Evolutionary conservation across 2,329 filamentous ascomycete genomes (phyloP).

Genomic region (Teratosphaeria destructans): DNA sequence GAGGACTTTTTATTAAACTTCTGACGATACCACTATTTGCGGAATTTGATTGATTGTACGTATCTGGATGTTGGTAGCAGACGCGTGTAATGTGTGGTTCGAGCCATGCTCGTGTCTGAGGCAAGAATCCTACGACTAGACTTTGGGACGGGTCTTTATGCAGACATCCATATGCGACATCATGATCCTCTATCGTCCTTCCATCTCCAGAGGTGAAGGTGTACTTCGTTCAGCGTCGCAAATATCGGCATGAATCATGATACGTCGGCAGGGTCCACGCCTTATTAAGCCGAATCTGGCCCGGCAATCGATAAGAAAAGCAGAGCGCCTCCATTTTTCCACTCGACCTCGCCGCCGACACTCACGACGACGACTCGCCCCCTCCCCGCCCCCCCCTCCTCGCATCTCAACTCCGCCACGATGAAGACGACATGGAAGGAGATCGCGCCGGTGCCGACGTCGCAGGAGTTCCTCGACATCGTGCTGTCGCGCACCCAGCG

Average conservation of each 20-base stretch:
- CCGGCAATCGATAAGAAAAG: neutral
- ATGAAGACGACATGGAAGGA: constrained; percentile 55
- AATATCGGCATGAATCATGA: too few species aligned
- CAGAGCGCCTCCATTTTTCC: neutral
- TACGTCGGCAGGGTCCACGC: neutral
- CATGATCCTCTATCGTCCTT: too few species aligned
- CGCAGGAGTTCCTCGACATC: constrained; percentile 95
- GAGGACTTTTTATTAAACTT: neutral
- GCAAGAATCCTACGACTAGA: too few species aligned
- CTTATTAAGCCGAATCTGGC: neutral
- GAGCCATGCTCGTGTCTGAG: too few species aligned
- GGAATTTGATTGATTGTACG: neutral
- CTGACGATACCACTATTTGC: neutral
- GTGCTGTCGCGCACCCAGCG: constrained; percentile 89
- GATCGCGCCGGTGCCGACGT: constrained; percentile 52
- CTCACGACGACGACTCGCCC: neutral
- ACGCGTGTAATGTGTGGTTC: too few species aligned
- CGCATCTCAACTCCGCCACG: constrained; percentile 5
- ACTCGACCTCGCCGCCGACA: neutral
- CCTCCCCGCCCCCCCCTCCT: neutral
- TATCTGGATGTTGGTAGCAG: neutral
- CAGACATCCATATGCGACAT: too few species aligned
- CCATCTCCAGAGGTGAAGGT: too few species aligned
- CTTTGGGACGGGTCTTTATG: too few species aligned
- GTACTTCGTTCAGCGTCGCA: too few species aligned